These are phyloP conservation scores for Helichrysum umbraculigerum DNA, from an alignment of 129 eudicot species.

Conservation along the genomic window DNA sequence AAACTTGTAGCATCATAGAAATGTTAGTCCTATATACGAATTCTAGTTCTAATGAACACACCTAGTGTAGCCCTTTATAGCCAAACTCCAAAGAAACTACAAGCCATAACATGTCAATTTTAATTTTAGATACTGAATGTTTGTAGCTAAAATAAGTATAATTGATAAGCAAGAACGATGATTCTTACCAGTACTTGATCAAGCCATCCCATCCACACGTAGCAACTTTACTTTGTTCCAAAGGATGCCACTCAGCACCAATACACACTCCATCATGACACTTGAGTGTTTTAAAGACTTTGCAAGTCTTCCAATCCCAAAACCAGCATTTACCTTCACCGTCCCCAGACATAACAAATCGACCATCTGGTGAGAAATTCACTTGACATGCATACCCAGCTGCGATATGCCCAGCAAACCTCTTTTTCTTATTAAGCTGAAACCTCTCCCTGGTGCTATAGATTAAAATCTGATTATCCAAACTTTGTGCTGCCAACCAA, in stretches of 20 bases:
- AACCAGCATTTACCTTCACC: slow-evolving; percentile 98
- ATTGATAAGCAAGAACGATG: not conserved
- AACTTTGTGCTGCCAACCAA: slow-evolving; percentile 97
- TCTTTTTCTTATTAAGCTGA: slow-evolving; percentile 95
- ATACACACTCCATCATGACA: slow-evolving; percentile 93
- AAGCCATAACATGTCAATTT: slow-evolving; percentile 1
- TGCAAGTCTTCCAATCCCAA: slow-evolving; percentile 99
- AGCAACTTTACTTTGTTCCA: slow-evolving; percentile 96
- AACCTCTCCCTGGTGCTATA: slow-evolving; percentile 92
- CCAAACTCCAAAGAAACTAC: not conserved
- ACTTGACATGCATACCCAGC: slow-evolving; percentile 99
- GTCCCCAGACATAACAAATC: slow-evolving; percentile 98
- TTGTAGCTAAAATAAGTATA: no score
- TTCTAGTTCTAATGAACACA: not conserved
- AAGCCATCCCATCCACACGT: slow-evolving; percentile 99
- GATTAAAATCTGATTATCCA: slow-evolving; percentile 91
- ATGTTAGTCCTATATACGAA: not conserved
- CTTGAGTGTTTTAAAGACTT: slow-evolving; percentile 76
- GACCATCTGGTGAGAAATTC: slow-evolving; percentile 94
- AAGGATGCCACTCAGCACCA: slow-evolving; percentile 95
- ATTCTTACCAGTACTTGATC: slow-evolving; percentile 85
- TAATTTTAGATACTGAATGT: not conserved
- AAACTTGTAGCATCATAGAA: not conserved
- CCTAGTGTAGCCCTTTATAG: not conserved
- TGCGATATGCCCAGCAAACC: slow-evolving; percentile 85